A percentile compares a stretch with the other conserved stretches of the same genome.
Conservation (phyloP, 2,329 filamentous ascomycete species). For the Cladosporium sp. region DNA sequence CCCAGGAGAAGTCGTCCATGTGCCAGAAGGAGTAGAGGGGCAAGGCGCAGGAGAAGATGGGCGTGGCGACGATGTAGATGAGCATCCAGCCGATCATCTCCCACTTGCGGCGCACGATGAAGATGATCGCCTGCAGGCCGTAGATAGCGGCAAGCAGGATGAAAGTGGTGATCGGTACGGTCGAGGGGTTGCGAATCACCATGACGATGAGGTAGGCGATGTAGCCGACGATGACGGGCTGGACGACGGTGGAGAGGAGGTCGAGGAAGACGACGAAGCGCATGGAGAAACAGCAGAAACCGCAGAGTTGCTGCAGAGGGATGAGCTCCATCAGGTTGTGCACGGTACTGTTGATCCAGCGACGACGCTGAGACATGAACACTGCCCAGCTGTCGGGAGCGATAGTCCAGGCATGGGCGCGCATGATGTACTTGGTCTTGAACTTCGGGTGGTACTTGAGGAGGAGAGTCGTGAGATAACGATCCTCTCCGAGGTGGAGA, state of each 20-base stretch:
- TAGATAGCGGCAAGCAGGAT: constrained; percentile 92
- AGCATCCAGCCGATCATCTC: constrained; percentile 99
- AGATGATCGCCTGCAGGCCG: constrained; percentile 93
- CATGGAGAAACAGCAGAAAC: constrained; percentile 99
- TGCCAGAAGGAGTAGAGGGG: constrained; percentile 97
- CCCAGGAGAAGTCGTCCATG: constrained; percentile 99
- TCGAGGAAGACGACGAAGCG: constrained; percentile 95
- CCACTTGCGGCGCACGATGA: constrained; percentile 94
- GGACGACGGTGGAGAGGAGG: constrained; percentile 82
- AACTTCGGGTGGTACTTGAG: constrained; percentile 88
- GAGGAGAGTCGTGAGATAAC: constrained; percentile 89
- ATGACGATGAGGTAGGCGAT: constrained; percentile 82
- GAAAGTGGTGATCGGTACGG: constrained; percentile 79
- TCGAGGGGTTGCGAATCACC: constrained; percentile 53
- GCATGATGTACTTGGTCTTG: constrained; percentile 96
- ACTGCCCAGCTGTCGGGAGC: constrained; percentile 90
- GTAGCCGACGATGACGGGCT: constrained; percentile 85
- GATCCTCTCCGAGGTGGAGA: constrained; percentile 93
- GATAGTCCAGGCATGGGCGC: constrained; percentile 92
- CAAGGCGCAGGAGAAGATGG: constrained; percentile 83
- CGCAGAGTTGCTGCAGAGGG: constrained; percentile 86
- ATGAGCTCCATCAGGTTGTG: constrained; percentile 97
- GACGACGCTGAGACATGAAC: constrained; percentile 95
- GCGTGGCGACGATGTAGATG: constrained; percentile 84
- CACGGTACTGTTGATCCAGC: constrained; percentile 99